Conservation (phyloP, 495 filamentous ascomycete genomes). For the Talaromyces liani region DNA sequence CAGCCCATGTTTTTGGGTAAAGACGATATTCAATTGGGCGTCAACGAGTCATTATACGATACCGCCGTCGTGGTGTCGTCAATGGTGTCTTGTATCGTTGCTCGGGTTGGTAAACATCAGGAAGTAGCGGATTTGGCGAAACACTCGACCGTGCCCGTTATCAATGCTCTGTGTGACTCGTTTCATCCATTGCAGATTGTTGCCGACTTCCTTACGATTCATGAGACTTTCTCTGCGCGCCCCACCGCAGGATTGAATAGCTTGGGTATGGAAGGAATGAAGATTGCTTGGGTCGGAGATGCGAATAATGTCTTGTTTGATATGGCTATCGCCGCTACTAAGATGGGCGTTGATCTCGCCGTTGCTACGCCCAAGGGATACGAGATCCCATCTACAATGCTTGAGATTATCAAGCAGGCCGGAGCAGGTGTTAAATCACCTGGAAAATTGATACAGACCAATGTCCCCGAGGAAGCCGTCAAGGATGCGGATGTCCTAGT, state of each 20-base stretch:
- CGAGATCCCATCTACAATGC: constrained; percentile 65
- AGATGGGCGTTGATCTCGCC: constrained; percentile 76
- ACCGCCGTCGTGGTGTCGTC: constrained; percentile 83
- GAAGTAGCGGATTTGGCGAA: constrained; percentile 75
- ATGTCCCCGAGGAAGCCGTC: constrained; percentile 78
- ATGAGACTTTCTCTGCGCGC: constrained; percentile 58
- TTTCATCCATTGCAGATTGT: constrained; percentile 90
- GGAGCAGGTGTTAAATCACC: constrained; percentile 45
- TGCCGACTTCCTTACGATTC: constrained; percentile 86
- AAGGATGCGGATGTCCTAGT: constrained; percentile 84
- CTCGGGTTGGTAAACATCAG: constrained; percentile 75
- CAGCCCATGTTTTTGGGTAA: constrained; percentile 95
- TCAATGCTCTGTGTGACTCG: constrained; percentile 84
- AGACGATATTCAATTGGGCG: constrained; percentile 91
- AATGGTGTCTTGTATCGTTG: constrained; percentile 87
- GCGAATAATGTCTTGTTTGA: constrained; percentile 97
- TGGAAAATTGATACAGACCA: constrained; percentile 68
- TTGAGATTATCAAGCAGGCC: constrained; percentile 55
- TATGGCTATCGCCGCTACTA: constrained; percentile 74
- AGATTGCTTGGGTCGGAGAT: constrained; percentile 93
- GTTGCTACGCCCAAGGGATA: constrained; percentile 84
- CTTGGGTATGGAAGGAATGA: constrained; percentile 71
- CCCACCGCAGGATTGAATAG: constrained; percentile 30
- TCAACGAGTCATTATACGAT: constrained; percentile 89
- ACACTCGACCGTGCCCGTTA: constrained; percentile 78